Base-by-base conservation (phyloP, 352 stramenopile genomes). In the Phytophthora niederhauseri region DNA sequence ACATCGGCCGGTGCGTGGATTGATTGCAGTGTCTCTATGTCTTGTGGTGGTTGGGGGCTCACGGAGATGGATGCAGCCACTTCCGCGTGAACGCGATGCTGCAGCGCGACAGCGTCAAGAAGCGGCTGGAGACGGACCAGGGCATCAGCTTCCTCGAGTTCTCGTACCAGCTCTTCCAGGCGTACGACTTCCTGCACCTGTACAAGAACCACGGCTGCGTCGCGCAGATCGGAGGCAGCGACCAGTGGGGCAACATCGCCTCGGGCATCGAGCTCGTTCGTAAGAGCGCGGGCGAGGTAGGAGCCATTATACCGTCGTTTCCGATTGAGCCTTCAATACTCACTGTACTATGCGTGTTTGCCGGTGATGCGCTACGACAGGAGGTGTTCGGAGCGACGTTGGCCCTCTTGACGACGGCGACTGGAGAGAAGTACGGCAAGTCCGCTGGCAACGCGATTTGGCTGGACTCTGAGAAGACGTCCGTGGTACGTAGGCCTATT, bases 221-320 rank as follows among this genome's bases (percentile, higher is more conserved):
- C 15, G 86, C 98, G 53, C 98, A 99, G 80, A 91, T 99, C 56
- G 98, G 98, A 52, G 98, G 98, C 38, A 99, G 90, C 57, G 98
- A 99, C 82, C 98, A 99, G 82, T 99, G 98, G 98, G 98, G 98
- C 6, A 99, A 99, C 76, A 99, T 99, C 80, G 89, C 98, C 15
- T 94, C 87, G 38, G 98, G 98, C 31, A 97, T 96, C 38, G 98
- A 99, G 67, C 88, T 99, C 26, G 96, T 98, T 57, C 89, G 97
- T 62, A 93, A 97, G 60, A 87, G 95, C 48, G 90, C 94, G 28
- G 84, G 88, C 28, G 50, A 87, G 24, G 77, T 90, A 20, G 4
- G 26, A 41, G 28, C 6, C 28, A 8, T 7, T 30, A 30, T 30
- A 30, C 6, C 26, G 26, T 30, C 26, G 26, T 30, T 38, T 41